phyloP scores from a whole-genome alignment of 2,329 filamentous ascomycete genomes.

The Venturia aucupariae region DNA sequence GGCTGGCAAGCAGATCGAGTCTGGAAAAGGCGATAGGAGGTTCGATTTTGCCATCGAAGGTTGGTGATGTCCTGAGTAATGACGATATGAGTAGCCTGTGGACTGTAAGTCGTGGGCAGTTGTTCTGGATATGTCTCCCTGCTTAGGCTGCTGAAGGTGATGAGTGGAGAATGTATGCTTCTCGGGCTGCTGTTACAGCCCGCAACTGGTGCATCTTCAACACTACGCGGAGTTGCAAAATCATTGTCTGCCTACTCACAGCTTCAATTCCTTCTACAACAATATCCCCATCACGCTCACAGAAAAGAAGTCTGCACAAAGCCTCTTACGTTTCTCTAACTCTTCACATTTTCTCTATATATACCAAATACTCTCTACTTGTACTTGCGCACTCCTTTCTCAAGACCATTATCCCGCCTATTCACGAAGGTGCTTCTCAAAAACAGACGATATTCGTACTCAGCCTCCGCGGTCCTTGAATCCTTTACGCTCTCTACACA shows the following conservation, averaged over 20 bases:
- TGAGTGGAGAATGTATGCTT: not conserved
- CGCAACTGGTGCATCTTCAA: not conserved
- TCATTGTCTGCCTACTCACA: not conserved
- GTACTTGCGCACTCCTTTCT: not conserved
- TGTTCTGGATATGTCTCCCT: not conserved
- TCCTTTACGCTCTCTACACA: not conserved
- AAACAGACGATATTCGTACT: not conserved
- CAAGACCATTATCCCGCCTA: not conserved
- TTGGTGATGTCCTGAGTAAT: conserved; percentile 20
- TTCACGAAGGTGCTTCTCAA: no score
- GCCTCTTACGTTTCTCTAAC: not conserved
- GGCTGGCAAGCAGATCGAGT: conserved; percentile 37
- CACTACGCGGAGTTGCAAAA: not conserved
- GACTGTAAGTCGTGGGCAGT: not conserved
- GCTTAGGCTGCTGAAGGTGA: not conserved
- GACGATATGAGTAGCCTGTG: not conserved
- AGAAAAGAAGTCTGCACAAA: not conserved
- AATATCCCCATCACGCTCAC: not conserved
- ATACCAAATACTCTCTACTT: not conserved
- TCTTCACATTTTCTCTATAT: not conserved
- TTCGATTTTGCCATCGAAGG: conserved; percentile 42
- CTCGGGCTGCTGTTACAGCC: not conserved
- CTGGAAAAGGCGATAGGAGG: conserved; percentile 37
- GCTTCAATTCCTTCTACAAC: not conserved
- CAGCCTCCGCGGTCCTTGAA: not conserved